Evolutionary conservation across 148 eudicot species (phyloP).

Genomic region (Silene latifolia): DNA sequence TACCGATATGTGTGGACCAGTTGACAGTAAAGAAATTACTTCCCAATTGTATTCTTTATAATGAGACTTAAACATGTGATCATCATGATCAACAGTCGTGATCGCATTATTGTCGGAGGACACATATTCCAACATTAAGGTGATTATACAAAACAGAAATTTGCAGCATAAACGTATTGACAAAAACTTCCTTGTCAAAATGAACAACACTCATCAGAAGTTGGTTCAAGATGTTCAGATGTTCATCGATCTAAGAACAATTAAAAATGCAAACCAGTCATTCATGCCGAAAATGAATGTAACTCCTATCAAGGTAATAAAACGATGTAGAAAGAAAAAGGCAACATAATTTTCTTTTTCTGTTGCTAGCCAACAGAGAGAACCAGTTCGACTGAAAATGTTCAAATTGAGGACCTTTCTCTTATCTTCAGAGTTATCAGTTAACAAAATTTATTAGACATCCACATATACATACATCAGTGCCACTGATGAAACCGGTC

Average conservation of each 20-base stretch:
- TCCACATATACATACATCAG: background rate
- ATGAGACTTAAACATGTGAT: too few species aligned
- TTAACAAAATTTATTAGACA: background rate
- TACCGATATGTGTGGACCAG: too few species aligned
- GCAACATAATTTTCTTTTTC: background rate
- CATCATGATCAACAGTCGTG: too few species aligned
- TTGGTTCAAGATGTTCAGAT: background rate
- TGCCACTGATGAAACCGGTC: background rate
- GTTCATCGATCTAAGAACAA: background rate
- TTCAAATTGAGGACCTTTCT: background rate
- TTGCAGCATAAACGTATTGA: slow-evolving; percentile 92
- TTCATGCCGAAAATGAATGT: background rate
- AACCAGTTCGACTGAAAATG: background rate
- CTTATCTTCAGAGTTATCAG: background rate
- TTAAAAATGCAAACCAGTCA: background rate
- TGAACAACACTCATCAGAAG: slow-evolving; percentile 16
- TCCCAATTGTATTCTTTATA: too few species aligned
- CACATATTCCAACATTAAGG: too few species aligned
- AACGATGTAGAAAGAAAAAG: background rate
- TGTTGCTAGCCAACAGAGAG: background rate
- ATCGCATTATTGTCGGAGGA: too few species aligned
- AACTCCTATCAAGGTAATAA: background rate
- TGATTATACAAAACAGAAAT: slow-evolving; percentile 77
- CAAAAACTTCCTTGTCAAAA: slow-evolving; percentile 77
- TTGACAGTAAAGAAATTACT: too few species aligned